These are phyloP conservation scores for Rosa chinensis DNA, from an alignment of 306 rosid genomes.

Conservation along the genomic window DNA sequence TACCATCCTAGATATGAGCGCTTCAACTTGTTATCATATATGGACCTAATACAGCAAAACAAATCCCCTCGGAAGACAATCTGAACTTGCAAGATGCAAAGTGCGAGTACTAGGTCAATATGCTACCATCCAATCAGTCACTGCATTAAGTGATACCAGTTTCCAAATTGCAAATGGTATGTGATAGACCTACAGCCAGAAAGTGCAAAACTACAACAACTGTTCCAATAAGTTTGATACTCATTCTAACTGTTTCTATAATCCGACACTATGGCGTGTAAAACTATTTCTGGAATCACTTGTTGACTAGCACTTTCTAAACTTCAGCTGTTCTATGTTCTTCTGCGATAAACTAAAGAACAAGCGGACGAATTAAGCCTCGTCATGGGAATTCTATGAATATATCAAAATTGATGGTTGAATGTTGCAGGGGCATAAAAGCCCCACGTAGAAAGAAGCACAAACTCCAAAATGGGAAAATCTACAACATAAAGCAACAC, in stretches of 20 bases:
- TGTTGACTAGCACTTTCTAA: background rate
- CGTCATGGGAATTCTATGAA: conserved; percentile 89
- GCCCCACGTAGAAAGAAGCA: conserved; percentile 47
- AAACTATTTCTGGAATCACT: background rate
- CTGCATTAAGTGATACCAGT: background rate
- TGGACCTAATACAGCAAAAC: background rate
- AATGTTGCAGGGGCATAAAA: conserved; percentile 69
- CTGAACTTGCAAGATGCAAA: background rate
- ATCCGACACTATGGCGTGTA: background rate
- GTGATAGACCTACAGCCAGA: background rate
- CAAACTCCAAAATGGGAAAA: conserved; percentile 27
- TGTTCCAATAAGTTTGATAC: background rate
- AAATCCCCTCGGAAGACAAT: background rate
- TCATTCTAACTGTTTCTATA: background rate
- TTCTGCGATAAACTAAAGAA: background rate
- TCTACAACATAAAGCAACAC: conserved; percentile 15
- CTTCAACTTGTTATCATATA: background rate
- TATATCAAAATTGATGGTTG: conserved; percentile 76
- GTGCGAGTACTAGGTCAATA: background rate
- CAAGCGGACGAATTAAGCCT: conserved; percentile 60
- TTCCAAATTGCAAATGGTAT: background rate
- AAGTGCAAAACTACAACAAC: background rate
- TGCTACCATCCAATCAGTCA: background rate
- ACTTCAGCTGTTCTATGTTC: background rate
- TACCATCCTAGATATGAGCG: background rate